These are phyloP conservation scores for Meripilus lineatus DNA, from an alignment of 1,284 basidiomycete species.

Conservation along the genomic window DNA sequence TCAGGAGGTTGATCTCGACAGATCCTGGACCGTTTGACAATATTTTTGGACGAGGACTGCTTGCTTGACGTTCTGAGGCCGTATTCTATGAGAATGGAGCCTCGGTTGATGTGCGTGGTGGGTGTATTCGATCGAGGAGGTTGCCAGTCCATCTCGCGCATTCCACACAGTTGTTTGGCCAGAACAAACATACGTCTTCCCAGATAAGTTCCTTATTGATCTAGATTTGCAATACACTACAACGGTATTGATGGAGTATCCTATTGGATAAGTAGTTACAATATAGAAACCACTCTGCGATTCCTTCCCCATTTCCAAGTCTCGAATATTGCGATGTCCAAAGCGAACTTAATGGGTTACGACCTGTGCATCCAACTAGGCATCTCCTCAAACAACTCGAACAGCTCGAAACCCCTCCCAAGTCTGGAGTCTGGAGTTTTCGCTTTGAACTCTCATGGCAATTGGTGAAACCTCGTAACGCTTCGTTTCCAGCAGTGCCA, in stretches of 20 bases:
- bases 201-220: not conserved
- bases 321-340: not conserved
- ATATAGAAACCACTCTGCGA: not conserved
- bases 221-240: not conserved
- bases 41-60: constrained; percentile 40
- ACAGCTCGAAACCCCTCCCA: no score
- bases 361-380: not conserved
- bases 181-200: constrained; percentile 21
- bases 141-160: constrained; percentile 21
- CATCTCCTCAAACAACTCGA: no score
- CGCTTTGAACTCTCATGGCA: no score
- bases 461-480: no score
- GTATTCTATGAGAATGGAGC: not conserved
- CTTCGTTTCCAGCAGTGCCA: no score
- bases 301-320: not conserved
- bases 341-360: not conserved
- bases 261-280: not conserved
- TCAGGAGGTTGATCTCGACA: constrained; percentile 41
- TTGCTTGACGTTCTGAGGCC: not conserved
- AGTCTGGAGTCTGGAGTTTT: no score
- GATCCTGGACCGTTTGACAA: constrained; percentile 53
- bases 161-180: constrained; percentile 26
- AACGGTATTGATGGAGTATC: not conserved
- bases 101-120: constrained; percentile 13
- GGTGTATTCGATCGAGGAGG: constrained; percentile 20